Evolutionary conservation across 495 filamentous ascomycete species (phyloP).

Genomic region (Clohesyomyces aquaticus): DNA sequence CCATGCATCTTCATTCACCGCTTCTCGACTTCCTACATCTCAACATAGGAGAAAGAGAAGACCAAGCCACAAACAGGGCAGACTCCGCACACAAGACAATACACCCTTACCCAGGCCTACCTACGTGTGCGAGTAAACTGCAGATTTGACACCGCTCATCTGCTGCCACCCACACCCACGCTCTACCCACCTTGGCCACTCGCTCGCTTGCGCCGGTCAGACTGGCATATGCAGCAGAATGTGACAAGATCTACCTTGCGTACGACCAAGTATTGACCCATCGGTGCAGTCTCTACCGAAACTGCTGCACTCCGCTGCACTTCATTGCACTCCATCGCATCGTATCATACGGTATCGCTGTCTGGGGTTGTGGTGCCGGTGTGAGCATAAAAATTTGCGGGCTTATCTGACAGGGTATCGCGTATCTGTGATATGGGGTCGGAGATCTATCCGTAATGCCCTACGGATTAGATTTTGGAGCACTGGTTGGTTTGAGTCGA

Average conservation of each 20-base stretch:
- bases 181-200: not conserved
- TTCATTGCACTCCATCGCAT: too few species aligned
- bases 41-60: not conserved
- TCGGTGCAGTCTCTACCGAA: not conserved
- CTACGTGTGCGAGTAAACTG: not conserved
- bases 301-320: too few species aligned
- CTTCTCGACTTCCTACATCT: too few species aligned
- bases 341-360: too few species aligned
- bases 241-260: not conserved
- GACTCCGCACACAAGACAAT: too few species aligned
- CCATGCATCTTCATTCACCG: not conserved
- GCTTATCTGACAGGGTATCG: too few species aligned
- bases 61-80: not conserved
- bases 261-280: not conserved
- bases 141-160: conserved; percentile 18
- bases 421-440: too few species aligned
- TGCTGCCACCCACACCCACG: conserved; percentile 15
- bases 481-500: too few species aligned
- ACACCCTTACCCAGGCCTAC: not conserved
- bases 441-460: too few species aligned
- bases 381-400: too few species aligned
- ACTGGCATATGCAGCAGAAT: not conserved
- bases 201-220: not conserved
- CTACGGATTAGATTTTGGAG: too few species aligned
- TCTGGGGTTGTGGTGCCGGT: too few species aligned